Conservation (phyloP, 805 yeast genomes). For the Wickerhamomyces strasburgensis region DNA sequence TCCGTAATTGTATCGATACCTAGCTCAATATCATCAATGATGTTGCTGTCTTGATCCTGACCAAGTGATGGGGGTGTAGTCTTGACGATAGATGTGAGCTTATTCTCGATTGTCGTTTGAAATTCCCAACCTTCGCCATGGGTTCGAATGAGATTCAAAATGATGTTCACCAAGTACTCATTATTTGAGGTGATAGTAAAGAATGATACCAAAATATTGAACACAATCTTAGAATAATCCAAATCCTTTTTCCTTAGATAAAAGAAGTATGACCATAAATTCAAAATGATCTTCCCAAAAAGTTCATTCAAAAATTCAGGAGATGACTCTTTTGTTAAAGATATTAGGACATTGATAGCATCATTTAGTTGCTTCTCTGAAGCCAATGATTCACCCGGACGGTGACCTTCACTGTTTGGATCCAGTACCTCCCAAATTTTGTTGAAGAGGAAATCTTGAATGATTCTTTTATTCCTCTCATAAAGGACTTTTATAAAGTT, state of each 20-base stretch:
- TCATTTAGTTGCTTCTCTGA: conserved; percentile 52
- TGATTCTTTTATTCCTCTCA: conserved; percentile 42
- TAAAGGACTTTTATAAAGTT: conserved; percentile 51
- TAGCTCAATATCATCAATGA: conserved; percentile 40
- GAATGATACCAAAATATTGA: conserved; percentile 30
- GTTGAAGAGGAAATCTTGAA: conserved; percentile 54
- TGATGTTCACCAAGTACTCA: conserved; percentile 23
- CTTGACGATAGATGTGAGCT: conserved; percentile 31
- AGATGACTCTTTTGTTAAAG: conserved; percentile 46
- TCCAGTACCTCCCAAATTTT: conserved; percentile 41
- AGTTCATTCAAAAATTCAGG: conserved; percentile 31
- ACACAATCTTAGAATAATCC: conserved; percentile 28
- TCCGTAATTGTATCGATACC: conserved; percentile 37
- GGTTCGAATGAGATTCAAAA: conserved; percentile 28
- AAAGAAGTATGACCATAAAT: conserved; percentile 34
- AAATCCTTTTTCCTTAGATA: conserved; percentile 28
- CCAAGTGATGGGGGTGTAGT: neutral
- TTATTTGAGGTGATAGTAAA: conserved; percentile 27
- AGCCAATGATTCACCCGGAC: conserved; percentile 30
- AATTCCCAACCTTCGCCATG: conserved; percentile 34
- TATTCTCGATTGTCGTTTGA: conserved; percentile 30
- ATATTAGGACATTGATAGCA: conserved; percentile 57
- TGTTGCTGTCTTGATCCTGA: conserved; percentile 10
- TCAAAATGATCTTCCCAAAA: conserved; percentile 24
- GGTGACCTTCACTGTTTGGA: conserved; percentile 28